Evolutionary conservation across 257 asterid species (phyloP).

Genomic region (Dorcoceras hygrometricum): DNA sequence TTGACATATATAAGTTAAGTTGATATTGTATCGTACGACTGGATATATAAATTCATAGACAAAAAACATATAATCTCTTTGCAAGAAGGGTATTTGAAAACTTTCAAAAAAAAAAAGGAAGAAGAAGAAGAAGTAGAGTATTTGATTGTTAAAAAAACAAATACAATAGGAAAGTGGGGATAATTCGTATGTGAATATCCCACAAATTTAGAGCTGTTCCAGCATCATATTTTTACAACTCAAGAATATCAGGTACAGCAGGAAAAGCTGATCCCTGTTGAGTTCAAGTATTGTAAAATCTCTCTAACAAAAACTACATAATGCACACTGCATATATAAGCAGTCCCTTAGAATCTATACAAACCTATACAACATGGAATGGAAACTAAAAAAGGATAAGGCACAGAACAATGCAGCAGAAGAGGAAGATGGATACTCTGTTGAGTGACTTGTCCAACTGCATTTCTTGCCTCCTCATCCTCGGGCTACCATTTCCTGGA

Average conservation of each 20-base stretch:
- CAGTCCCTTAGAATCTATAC: conserved; percentile 29
- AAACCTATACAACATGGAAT: conserved; percentile 29
- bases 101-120: too few species aligned
- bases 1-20: too few species aligned
- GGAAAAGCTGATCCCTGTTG: conserved; percentile 14
- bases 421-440: conserved; percentile 65
- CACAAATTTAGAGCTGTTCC: background rate
- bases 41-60: too few species aligned
- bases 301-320: conserved; percentile 25
- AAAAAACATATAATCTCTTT: background rate
- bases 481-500: conserved; percentile 46
- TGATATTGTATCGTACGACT: background rate
- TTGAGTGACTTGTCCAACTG: conserved; percentile 72
- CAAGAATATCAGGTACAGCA: conserved; percentile 18
- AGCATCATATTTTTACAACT: background rate
- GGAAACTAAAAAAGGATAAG: conserved; percentile 61
- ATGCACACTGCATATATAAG: conserved; percentile 19
- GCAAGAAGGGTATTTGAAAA: conserved; percentile 5
- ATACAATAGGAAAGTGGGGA: background rate
- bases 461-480: conserved; percentile 77
- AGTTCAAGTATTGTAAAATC: conserved; percentile 10
- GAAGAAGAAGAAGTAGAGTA: too few species aligned
- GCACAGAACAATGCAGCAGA: conserved; percentile 68
- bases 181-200: background rate
- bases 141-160: background rate